Base-by-base conservation (phyloP, 192 early-diverging fungal genomes). In the Paraglomus occultum region DNA sequence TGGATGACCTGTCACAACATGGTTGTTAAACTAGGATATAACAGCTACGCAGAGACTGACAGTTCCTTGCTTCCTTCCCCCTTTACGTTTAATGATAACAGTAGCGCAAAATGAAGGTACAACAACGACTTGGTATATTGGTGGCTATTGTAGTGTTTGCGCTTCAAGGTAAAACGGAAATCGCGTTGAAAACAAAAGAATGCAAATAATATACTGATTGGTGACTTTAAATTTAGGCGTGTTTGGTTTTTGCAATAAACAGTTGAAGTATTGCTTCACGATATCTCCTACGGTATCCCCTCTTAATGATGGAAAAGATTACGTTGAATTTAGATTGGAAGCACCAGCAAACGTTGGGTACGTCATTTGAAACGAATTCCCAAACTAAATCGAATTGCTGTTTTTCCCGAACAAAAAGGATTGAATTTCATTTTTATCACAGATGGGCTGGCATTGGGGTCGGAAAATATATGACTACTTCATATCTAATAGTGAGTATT, bases 361-460 rank as follows among this genome's bases (percentile, higher is more conserved):
- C 11, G 49, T 50, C 11, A 59, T 59, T 59, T 23, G 15, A 39
- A 11, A 5, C 14, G 5, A n/a, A 10, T 6, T 39, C 6, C 8
- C 11, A 59, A 59, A 2, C n/a, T 59, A 59, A 39, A 39, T 59
- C 0, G 38, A 39, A 39, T 39, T 10, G 10, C 12, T n/a, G 10
- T 54, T 8, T 17, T 9, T n/a, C 31, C 23, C 8, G 17, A 54
- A 23, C 31, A 18, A 17, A 15, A 38, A 15, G 3, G 1, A 48
- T 20, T 44, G n/a, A 15, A 61, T 61, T 61, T 44, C 17, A 45
- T 61, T 61, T 1, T 23, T 12, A 10, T 11, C 38, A 51, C 9
- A 40, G 63, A 51, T 65, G 63, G 63, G 20, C 51, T 23, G 63
- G 47, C 15, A 1, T 65, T 51, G 63, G 63, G 2, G 7, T 65